Base-by-base conservation (phyloP, 2,329 filamentous ascomycete species). In the Trichophyton mentagrophytes region DNA sequence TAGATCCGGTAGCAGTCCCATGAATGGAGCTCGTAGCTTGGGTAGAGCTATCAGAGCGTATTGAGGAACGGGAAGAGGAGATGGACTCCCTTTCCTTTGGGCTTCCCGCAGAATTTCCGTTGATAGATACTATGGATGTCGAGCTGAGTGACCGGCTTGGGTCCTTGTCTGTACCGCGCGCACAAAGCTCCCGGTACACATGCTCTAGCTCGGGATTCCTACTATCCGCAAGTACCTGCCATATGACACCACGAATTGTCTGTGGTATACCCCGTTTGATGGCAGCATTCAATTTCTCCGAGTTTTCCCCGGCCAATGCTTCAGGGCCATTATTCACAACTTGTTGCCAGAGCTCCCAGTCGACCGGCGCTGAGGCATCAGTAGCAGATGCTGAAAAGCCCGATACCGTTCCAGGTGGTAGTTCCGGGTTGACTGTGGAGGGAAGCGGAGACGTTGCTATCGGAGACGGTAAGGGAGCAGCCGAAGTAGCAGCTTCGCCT, bases 261-360 rank as follows among this genome's bases (percentile, higher is more conserved):
- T 87, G 90, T 0, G 93, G 93, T 61, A 99, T 99, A 36, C 93
- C 93, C 44, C 87, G 88, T 57, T 92, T 89, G 67, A 99, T 96
- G 22, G 93, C 91, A 65, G 82, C 84, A 70, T 92, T 96, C 61
- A 99, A 78, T 71, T 96, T 91, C 68, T 95, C 89, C 0, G 92
- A 82, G 69, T 90, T 96, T 3, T 90, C 90, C 62, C 89, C 85
- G 9, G 89, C 88, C 57, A 97, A 88, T 8, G 90, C 92, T 30
- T 89, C 85, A 15, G 91, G 90, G 0, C 93, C 93, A 76, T 96
- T 89, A 66, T 96, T 95, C 38, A 99, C 93, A 3, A 99, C 87
- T 25, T 88, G 85, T 71, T 99, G 92, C 93, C 93, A 99, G 44
- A 99, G 77, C 73, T 99, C 93, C 93, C 93, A 99, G 70, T 99